Evolutionary conservation across 345 rosid species (phyloP), one percentile per base, ranked within the genome.

Genomic region (Gossypium thurberi): DNA sequence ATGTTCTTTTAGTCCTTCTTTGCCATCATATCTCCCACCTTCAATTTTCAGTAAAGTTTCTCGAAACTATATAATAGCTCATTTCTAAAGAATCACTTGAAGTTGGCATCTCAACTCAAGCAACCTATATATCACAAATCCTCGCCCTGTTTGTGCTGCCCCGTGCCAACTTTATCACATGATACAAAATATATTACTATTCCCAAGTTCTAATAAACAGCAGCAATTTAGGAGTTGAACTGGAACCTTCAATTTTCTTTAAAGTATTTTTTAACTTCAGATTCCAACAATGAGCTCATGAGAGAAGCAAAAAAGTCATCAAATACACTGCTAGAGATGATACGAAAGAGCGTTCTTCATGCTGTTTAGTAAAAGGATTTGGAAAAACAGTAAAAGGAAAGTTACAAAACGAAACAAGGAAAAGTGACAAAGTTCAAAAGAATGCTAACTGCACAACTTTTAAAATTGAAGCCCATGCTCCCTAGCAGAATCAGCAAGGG

Each of bases 381-480:
- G 33, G 50, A 6, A 1, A 20, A 59, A 58, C 33, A 28, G 8
- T 2, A 53, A 8, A 37, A 72, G 26, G 17, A 28, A 72, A 47
- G 40, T 33, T 33, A 33, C 40, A 33, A 33, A 33, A 33, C 40
- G 40, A 33, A 33, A 33, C 40, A 33, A 33, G 40, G 40, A 33
- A 33, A 33, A 33, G 40, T 6, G 40, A 33, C 40, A 33, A 33
- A 33, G 59, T 47, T 72, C 42, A 72, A 7, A 61, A 60, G 75
- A n/a, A 33, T 26, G 46, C 66, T 55, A 76, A 80, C 81, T 66
- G 59, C 44, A 42, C 56, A 40, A 26, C 66, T 6, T 13, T 84
- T 83, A 91, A 76, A 91, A 94, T 80, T 82, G 87, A 85, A 94
- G 98, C 67, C 97, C 95, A 56, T 88, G 76, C 72, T 88, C 97